Evolutionary conservation across 352 stramenopile genomes (phyloP).

Genomic region (Pythium grandisporangium): DNA sequence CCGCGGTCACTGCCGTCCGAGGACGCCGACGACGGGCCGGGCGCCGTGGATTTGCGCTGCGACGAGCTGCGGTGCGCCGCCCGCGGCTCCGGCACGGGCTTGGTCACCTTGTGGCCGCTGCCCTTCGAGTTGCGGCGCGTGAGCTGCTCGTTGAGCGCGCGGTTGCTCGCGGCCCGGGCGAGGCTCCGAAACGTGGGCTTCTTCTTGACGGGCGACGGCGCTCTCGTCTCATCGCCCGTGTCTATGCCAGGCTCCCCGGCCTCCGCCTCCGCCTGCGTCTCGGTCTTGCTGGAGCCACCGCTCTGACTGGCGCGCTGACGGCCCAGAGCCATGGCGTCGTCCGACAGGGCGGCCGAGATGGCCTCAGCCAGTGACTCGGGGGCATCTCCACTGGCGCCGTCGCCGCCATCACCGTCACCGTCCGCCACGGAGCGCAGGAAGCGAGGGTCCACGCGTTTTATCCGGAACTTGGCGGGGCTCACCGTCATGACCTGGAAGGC

Average conservation of each 20-base stretch:
- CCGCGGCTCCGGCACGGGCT: too few relatives aligned
- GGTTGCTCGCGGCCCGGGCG: slow-evolving; percentile 21
- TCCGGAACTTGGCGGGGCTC: slow-evolving; percentile 42
- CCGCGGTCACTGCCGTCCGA: slow-evolving; percentile 22
- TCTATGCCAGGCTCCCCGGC: slow-evolving; percentile 13
- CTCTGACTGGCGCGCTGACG: slow-evolving; percentile 7
- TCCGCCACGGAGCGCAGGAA: slow-evolving; percentile 24
- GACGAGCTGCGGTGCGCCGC: too few relatives aligned
- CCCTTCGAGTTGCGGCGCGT: slow-evolving; percentile 36
- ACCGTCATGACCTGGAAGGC: slow-evolving; percentile 60
- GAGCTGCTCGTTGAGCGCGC: slow-evolving; percentile 24
- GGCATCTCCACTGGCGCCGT: too few relatives aligned
- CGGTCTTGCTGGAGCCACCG: too few relatives aligned
- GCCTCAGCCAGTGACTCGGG: slow-evolving; percentile 23
- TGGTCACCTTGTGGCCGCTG: slow-evolving; percentile 25
- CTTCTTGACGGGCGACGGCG: slow-evolving; percentile 38
- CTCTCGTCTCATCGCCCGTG: slow-evolving; percentile 25
- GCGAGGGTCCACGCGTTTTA: slow-evolving; percentile 44
- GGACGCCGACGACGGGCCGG: slow-evolving; percentile 11
- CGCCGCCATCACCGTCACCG: slow-evolving; percentile 15
- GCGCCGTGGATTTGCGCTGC: slow-evolving; percentile 29
- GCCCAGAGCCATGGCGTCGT: slow-evolving; percentile 6
- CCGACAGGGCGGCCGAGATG: slow-evolving; percentile 21
- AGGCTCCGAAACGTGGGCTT: slow-evolving; percentile 26
- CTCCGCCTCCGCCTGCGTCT: slow-evolving; percentile 12